phyloP scores from a whole-genome alignment of 176 grass and related monocot genomes.

The Ampelocalamus luodianensis region DNA sequence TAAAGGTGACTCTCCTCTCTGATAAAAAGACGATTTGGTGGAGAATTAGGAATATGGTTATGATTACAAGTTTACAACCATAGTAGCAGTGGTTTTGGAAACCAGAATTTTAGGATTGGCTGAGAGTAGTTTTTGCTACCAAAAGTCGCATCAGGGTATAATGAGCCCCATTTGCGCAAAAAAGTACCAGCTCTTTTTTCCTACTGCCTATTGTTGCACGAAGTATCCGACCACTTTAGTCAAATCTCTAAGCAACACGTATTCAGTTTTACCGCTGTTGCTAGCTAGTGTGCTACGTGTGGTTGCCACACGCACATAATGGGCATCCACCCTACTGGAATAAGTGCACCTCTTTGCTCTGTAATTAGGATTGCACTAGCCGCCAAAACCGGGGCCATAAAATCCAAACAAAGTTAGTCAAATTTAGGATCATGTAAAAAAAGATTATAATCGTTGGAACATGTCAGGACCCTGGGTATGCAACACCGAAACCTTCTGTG shows the following conservation, averaged over 20 bases:
- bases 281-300: slow-evolving; percentile 24
- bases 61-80: neutral
- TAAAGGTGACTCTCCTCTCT: neutral
- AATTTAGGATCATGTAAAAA: no score
- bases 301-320: neutral
- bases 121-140: neutral
- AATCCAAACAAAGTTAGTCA: neutral
- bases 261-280: neutral
- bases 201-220: neutral
- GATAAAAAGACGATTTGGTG: slow-evolving; percentile 1
- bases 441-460: neutral
- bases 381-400: neutral
- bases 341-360: neutral
- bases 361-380: neutral
- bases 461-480: no score
- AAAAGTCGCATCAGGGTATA: slow-evolving; percentile 40
- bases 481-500: no score
- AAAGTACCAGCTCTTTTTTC: neutral
- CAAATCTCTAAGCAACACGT: slow-evolving; percentile 37
- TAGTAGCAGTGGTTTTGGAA: neutral
- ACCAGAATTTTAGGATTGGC: slow-evolving; percentile 24
- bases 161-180: slow-evolving; percentile 39
- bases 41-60: slow-evolving; percentile 4
- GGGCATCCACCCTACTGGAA: neutral
- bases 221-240: slow-evolving; percentile 31